These are phyloP conservation scores for Blastobotrys chiropterorum DNA, from an alignment of 805 yeast genomes.

Conservation along the genomic window DNA sequence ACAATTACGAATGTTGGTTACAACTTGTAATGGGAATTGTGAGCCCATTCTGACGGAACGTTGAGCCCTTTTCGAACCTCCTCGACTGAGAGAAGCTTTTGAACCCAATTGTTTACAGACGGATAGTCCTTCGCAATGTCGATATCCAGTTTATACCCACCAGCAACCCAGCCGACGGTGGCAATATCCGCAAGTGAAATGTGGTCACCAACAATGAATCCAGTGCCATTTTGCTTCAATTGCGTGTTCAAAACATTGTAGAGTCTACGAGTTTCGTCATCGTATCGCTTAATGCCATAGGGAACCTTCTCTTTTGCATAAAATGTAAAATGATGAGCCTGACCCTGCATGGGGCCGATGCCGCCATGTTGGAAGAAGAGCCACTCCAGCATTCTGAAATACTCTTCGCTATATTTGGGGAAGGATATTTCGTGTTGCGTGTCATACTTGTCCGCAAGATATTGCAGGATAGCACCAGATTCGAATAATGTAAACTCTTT, in stretches of 20 bases:
- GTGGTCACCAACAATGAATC: conserved; percentile 55
- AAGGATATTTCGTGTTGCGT: conserved; percentile 40
- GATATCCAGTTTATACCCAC: conserved; percentile 12
- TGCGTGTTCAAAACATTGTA: conserved; percentile 49
- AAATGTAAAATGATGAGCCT: conserved; percentile 31
- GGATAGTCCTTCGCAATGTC: conserved; percentile 32
- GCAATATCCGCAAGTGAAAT: conserved; percentile 51
- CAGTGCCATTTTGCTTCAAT: conserved; percentile 40
- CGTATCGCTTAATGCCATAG: conserved; percentile 48
- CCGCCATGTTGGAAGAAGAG: conserved; percentile 53
- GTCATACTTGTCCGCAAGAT: conserved; percentile 57
- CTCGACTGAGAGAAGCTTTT: conserved; percentile 83
- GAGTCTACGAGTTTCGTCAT: conserved; percentile 46
- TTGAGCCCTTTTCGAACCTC: conserved; percentile 44
- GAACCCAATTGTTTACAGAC: conserved; percentile 84
- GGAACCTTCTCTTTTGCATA: conserved; percentile 45
- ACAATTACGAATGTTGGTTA: no score
- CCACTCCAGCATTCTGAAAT: conserved; percentile 43
- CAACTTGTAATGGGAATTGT: neutral
- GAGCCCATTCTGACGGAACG: conserved; percentile 17
- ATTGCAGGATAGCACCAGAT: conserved; percentile 56
- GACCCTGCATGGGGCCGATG: conserved; percentile 60
- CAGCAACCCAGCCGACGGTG: conserved; percentile 42
- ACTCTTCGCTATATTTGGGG: conserved; percentile 34
- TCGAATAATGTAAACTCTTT: conserved; percentile 44